Percentiles rank a stretch among this genome's conserved stretches.
These are phyloP conservation scores for Rhizoclosmatium sp. DNA, from an alignment of 192 early-diverging fungal species.

Conservation along the genomic window DNA sequence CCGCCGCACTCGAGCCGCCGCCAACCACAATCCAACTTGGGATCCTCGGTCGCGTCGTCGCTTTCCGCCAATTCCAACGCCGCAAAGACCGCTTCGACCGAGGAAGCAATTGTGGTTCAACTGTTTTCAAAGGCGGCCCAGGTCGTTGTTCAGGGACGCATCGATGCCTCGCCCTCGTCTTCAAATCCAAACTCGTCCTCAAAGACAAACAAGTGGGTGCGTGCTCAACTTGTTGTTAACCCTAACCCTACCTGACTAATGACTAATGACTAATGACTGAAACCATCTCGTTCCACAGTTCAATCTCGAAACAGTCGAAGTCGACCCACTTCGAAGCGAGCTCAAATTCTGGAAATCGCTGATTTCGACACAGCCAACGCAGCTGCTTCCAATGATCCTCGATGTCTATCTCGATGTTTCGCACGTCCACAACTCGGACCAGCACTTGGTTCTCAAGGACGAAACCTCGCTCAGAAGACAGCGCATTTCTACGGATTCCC, in stretches of 20 bases:
- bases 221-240: background rate
- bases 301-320: slow-evolving; percentile 82
- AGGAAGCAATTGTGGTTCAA: slow-evolving; percentile 52
- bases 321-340: slow-evolving; percentile 77
- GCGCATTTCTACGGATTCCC: slow-evolving; percentile 55
- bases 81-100: background rate
- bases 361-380: slow-evolving; percentile 42
- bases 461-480: slow-evolving; percentile 64
- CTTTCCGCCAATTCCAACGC: background rate
- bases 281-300: slow-evolving; percentile 60
- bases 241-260: too few relatives aligned
- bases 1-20: background rate
- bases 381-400: slow-evolving; percentile 68
- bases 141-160: slow-evolving; percentile 69
- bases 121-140: slow-evolving; percentile 83
- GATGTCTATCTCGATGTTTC: slow-evolving; percentile 84
- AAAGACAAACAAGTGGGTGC: background rate
- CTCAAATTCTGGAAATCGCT: slow-evolving; percentile 78
- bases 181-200: background rate
- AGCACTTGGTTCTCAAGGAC: slow-evolving; percentile 69
- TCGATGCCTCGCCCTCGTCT: background rate
- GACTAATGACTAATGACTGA: background rate
- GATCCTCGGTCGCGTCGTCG: background rate
- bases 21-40: background rate
- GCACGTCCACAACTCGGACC: slow-evolving; percentile 60